Percentiles rank a stretch among this genome's conserved stretches.
Conservation (phyloP, 768 basidiomycete genomes). For the Boletus bicolor region DNA sequence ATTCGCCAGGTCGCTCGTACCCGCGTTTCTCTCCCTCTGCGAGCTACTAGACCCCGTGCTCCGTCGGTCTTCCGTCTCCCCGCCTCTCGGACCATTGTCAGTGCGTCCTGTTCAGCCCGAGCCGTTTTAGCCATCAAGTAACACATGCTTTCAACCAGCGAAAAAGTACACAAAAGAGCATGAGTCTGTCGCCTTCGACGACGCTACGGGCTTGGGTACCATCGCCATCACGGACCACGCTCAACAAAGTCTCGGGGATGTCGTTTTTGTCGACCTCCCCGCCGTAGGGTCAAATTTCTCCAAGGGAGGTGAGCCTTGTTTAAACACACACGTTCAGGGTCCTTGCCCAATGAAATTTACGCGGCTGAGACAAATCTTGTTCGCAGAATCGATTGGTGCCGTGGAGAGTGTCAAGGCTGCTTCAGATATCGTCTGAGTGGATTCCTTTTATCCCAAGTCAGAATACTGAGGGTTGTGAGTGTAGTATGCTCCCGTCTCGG, state of each 20-base stretch:
- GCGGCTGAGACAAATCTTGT: slow-evolving; percentile 1
- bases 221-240: slow-evolving; percentile 91
- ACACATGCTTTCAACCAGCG: neutral
- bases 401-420: slow-evolving; percentile 97
- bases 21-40: slow-evolving; percentile 5
- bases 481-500: slow-evolving; percentile 92
- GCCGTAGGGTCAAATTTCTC: slow-evolving; percentile 54
- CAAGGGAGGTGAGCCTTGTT: slow-evolving; percentile 64
- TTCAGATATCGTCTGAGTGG: slow-evolving; percentile 76
- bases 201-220: slow-evolving; percentile 34
- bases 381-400: slow-evolving; percentile 76
- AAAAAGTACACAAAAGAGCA: slow-evolving; percentile 52
- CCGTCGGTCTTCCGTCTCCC: slow-evolving; percentile 1
- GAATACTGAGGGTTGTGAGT: slow-evolving; percentile 7
- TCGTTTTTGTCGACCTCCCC: slow-evolving; percentile 95
- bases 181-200: slow-evolving; percentile 51
- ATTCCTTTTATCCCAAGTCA: neutral
- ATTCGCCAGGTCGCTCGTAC: slow-evolving; percentile 14
- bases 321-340: neutral
- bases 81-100: slow-evolving; percentile 23
- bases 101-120: slow-evolving; percentile 12
- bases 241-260: slow-evolving; percentile 88
- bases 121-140: neutral
- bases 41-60: neutral
- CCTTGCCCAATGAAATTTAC: neutral